Conservation (phyloP, 805 yeast species). For the Ogataea pignaliae region DNA sequence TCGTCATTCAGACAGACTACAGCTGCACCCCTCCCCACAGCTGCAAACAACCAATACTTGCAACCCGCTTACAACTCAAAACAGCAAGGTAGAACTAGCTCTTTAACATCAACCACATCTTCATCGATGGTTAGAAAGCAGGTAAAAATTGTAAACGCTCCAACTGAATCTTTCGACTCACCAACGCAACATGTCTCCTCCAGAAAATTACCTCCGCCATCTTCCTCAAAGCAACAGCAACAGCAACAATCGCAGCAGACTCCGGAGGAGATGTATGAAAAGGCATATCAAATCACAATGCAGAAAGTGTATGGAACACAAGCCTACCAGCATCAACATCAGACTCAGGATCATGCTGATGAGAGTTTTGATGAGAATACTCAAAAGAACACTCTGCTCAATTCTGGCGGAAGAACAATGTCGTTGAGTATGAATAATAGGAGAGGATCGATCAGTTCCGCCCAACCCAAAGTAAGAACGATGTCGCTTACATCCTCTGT, state of each 20-base stretch:
- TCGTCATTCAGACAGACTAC: constrained; percentile 8
- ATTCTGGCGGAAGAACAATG: constrained; percentile 12
- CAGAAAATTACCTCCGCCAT: not conserved
- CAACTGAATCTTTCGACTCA: constrained; percentile 5
- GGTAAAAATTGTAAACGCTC: constrained; percentile 17
- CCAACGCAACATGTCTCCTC: not conserved
- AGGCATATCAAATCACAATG: constrained; percentile 53
- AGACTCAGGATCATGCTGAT: not conserved
- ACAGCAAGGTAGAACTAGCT: constrained; percentile 11
- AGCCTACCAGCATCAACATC: constrained; percentile 1
- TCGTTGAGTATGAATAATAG: constrained; percentile 1
- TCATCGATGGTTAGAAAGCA: constrained; percentile 18
- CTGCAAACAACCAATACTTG: not conserved
- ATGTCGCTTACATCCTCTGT: constrained; percentile 11
- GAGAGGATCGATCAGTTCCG: not conserved
- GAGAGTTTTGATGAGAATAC: constrained; percentile 19
- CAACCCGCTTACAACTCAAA: not conserved
- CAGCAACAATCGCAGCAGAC: constrained; percentile 18
- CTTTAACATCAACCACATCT: constrained; percentile 15
- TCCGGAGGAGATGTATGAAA: constrained; percentile 49
- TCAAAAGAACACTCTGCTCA: constrained; percentile 22
- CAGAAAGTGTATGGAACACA: constrained; percentile 49
- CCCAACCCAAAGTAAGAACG: constrained; percentile 1
- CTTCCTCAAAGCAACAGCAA: not conserved
- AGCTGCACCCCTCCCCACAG: too few species aligned